A percentile compares a stretch with the other conserved stretches of the same genome.
phyloP scores from a whole-genome alignment of 805 yeast species.

The Komagataella mondaviorum region DNA sequence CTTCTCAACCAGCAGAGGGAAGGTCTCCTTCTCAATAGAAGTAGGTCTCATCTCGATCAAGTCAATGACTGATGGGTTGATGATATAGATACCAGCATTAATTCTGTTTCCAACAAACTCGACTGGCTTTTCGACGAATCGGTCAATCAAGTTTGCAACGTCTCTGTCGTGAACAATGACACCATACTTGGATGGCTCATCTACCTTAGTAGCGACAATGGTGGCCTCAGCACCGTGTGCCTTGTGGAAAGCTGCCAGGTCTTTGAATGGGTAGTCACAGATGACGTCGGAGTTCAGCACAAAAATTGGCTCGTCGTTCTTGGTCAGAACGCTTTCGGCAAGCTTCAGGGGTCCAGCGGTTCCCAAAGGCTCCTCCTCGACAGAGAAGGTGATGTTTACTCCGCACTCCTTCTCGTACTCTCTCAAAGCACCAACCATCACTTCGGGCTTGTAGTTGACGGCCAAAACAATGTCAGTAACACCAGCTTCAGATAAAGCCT shows the following conservation, averaged over 20 bases:
- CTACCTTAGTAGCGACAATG: conserved; percentile 98
- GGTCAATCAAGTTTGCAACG: conserved; percentile 89
- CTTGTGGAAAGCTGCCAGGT: conserved; percentile 84
- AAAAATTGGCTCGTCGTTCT: conserved; percentile 93
- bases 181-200: conserved; percentile 99
- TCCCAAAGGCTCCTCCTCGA: conserved; percentile 98
- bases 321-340: conserved; percentile 86
- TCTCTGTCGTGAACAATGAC: conserved; percentile 96
- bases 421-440: conserved; percentile 90
- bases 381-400: conserved; percentile 90
- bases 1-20: conserved; percentile 89
- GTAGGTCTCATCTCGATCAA: conserved; percentile 97
- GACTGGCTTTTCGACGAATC: conserved; percentile 98
- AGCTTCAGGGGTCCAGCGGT: conserved; percentile 98
- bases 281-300: conserved; percentile 97
- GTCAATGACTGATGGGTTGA: conserved; percentile 96
- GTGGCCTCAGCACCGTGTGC: conserved; percentile 97
- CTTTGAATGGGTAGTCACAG: conserved; percentile 95
- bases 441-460: conserved; percentile 98
- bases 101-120: conserved; percentile 99
- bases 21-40: conserved; percentile 98
- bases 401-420: conserved; percentile 93
- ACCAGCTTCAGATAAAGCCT: conserved; percentile 96
- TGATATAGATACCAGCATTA: conserved; percentile 96
- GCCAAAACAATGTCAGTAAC: conserved; percentile 97